Conservation (phyloP, 805 yeast genomes). For the Clavispora phyllophila region DNA sequence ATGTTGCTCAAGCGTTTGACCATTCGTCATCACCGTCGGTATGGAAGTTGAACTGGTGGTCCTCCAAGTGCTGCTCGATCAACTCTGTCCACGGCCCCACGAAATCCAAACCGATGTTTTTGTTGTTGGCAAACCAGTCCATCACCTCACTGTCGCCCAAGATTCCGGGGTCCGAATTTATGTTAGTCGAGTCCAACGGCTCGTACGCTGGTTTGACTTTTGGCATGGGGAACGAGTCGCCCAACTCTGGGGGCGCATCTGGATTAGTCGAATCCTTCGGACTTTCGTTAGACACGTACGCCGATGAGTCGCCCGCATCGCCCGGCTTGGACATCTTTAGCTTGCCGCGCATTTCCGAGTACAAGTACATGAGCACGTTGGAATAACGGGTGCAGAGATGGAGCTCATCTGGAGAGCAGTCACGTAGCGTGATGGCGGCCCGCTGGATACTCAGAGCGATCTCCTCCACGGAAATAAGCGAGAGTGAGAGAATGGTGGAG, state of each 20-base stretch:
- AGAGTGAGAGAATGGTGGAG: constrained; percentile 50
- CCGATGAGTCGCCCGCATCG: background rate
- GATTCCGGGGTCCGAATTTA: constrained; percentile 1
- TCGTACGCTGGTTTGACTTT: background rate
- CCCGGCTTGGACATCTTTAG: constrained; percentile 17
- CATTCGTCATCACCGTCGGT: background rate
- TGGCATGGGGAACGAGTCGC: no score
- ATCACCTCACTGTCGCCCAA: constrained; percentile 38
- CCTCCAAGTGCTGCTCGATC: constrained; percentile 60
- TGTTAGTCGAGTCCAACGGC: background rate
- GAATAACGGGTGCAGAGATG: constrained; percentile 80
- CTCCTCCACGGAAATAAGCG: constrained; percentile 67
- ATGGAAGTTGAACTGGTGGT: constrained; percentile 26
- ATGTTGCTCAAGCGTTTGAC: background rate
- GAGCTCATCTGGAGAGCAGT: constrained; percentile 84
- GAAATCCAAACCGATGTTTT: constrained; percentile 38
- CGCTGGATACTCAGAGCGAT: constrained; percentile 61
- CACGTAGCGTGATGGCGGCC: constrained; percentile 69
- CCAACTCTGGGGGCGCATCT: no score
- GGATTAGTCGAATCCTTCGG: no score
- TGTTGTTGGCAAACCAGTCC: constrained; percentile 40
- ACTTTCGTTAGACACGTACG: no score
- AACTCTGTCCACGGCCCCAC: constrained; percentile 78
- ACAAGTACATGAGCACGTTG: constrained; percentile 68
- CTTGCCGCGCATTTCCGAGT: constrained; percentile 64